Conservation (phyloP, 331 rosid species). For the Phaseolus coccineus region DNA sequence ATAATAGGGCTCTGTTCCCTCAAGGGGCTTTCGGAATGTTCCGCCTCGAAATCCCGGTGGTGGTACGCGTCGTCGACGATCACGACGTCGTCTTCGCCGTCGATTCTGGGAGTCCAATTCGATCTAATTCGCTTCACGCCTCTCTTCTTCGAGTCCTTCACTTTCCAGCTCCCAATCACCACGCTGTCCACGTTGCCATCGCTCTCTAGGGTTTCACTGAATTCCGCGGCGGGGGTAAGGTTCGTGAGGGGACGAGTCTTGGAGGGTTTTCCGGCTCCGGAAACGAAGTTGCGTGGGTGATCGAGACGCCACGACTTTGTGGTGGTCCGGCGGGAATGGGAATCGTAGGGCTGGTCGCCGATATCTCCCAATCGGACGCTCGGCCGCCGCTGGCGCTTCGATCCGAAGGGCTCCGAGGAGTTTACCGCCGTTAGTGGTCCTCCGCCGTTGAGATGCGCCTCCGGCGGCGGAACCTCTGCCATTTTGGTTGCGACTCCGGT, state of each 20-base stretch:
- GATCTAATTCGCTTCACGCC: conserved; percentile 80
- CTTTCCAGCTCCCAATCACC: conserved; percentile 89
- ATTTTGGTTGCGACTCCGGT: conserved; percentile 30
- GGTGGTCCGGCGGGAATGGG: conserved; percentile 58
- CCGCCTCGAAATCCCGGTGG: conserved; percentile 61
- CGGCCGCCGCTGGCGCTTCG: conserved; percentile 88
- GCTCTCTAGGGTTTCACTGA: conserved; percentile 67
- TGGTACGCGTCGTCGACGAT: too few relatives aligned
- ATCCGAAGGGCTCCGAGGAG: conserved; percentile 53
- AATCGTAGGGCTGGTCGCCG: conserved; percentile 85
- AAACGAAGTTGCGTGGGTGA: conserved; percentile 36
- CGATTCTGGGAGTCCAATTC: conserved; percentile 79
- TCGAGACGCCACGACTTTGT: conserved; percentile 47
- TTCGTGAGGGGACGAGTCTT: too few relatives aligned
- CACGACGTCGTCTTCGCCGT: conserved; percentile 59
- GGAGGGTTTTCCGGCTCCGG: too few relatives aligned
- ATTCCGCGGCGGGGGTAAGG: conserved; percentile 20
- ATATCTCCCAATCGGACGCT: conserved; percentile 94
- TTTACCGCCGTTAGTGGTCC: conserved; percentile 38
- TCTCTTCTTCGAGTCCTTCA: conserved; percentile 77
- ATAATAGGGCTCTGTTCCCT: conserved; percentile 73
- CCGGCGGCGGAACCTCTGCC: conserved; percentile 81
- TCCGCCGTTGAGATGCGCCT: conserved; percentile 61
- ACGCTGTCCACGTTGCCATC: conserved; percentile 65
- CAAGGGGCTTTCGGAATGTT: conserved; percentile 69